These are phyloP conservation scores for Diaporthe sp. DNA, from an alignment of 2,329 filamentous ascomycete species.

Conservation along the genomic window DNA sequence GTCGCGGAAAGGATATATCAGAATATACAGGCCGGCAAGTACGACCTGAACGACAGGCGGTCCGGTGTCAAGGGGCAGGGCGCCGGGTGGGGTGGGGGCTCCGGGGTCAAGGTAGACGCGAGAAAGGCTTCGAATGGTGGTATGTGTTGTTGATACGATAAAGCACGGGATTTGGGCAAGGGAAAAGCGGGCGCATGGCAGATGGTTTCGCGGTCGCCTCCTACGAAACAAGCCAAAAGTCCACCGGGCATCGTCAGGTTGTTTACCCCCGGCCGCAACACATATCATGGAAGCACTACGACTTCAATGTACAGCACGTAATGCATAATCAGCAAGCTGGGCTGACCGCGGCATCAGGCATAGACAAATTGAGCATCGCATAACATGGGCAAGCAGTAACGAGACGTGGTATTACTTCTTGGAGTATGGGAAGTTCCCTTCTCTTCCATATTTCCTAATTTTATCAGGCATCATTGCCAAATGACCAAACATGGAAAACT, in stretches of 20 bases:
- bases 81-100: constrained; percentile 54
- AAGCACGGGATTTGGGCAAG: not conserved
- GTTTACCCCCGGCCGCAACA: constrained; percentile 21
- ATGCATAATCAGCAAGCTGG: constrained; percentile 33
- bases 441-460: not conserved
- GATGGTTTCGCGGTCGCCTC: not conserved
- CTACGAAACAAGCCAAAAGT: not conserved
- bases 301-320: constrained; percentile 29
- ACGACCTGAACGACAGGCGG: constrained; percentile 92
- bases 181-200: constrained; percentile 21
- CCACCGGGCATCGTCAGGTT: constrained; percentile 19
- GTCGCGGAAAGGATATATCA: constrained; percentile 96
- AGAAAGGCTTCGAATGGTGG: constrained; percentile 52
- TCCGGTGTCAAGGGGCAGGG: constrained; percentile 86
- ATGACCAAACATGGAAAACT: constrained; percentile 25
- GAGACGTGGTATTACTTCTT: constrained; percentile 26
- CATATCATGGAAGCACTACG: constrained; percentile 7
- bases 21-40: constrained; percentile 94
- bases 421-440: not conserved
- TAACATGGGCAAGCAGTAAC: constrained; percentile 20
- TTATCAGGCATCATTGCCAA: constrained; percentile 10
- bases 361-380: constrained; percentile 22
- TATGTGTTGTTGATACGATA: constrained; percentile 56
- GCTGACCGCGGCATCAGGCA: constrained; percentile 15
- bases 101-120: constrained; percentile 58